Conservation (phyloP, 257 asterid species). For the Plantago ovata region DNA sequence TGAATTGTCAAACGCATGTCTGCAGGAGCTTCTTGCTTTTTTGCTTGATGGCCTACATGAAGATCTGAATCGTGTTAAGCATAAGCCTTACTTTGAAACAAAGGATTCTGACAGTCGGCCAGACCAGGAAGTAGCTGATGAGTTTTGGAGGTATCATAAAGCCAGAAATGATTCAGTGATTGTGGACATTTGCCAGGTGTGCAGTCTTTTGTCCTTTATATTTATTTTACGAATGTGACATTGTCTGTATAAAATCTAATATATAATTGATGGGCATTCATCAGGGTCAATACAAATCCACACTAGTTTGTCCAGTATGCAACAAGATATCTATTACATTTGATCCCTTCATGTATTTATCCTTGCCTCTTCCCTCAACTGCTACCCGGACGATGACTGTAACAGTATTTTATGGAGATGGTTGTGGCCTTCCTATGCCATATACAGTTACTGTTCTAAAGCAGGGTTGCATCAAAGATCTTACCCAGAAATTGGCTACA, state of each 20-base stretch:
- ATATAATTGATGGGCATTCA: slow-evolving; percentile 5
- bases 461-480: slow-evolving; percentile 85
- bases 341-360: slow-evolving; percentile 96
- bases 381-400: slow-evolving; percentile 75
- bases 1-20: background rate
- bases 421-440: slow-evolving; percentile 90
- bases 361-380: slow-evolving; percentile 93
- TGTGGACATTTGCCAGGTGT: slow-evolving; percentile 92
- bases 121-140: slow-evolving; percentile 90
- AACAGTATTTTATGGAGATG: slow-evolving; percentile 81
- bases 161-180: slow-evolving; percentile 91
- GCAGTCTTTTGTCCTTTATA: slow-evolving; percentile 9
- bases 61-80: slow-evolving; percentile 95
- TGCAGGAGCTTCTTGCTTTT: slow-evolving; percentile 95
- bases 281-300: slow-evolving; percentile 98
- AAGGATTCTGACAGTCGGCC: slow-evolving; percentile 80
- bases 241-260: background rate
- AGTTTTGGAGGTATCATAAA: slow-evolving; percentile 90
- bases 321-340: slow-evolving; percentile 83
- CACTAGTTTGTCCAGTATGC: slow-evolving; percentile 87
- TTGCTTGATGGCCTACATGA: slow-evolving; percentile 96
- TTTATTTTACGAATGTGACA: background rate
- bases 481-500: slow-evolving; percentile 54
- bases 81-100: slow-evolving; percentile 82
- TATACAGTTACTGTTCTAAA: slow-evolving; percentile 72